These are phyloP conservation scores for Mariannaea elegans DNA, from an alignment of 2,329 filamentous ascomycete genomes.

Conservation along the genomic window DNA sequence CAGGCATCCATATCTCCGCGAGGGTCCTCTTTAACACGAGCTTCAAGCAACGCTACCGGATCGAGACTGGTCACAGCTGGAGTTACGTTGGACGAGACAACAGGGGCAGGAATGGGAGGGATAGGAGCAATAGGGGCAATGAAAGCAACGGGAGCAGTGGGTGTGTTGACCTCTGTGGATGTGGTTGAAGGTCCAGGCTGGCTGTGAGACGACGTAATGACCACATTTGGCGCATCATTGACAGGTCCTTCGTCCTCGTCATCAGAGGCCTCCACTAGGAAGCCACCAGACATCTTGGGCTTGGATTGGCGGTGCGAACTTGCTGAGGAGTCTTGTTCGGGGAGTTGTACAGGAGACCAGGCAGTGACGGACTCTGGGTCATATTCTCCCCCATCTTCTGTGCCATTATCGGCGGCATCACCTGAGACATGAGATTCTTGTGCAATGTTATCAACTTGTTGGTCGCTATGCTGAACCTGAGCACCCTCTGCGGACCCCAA, in stretches of 20 bases:
- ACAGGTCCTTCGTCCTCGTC: constrained; percentile 58
- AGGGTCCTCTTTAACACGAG: constrained; percentile 90
- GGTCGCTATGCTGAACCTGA: constrained; percentile 63
- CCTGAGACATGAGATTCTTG: constrained; percentile 57
- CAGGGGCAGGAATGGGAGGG: constrained; percentile 30
- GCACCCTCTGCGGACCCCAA: constrained; percentile 65
- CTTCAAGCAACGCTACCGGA: constrained; percentile 82
- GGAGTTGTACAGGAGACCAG: constrained; percentile 50
- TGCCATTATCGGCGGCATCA: constrained; percentile 58
- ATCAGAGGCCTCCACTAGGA: constrained; percentile 68
- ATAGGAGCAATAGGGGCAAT: constrained; percentile 14
- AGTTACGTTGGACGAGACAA: constrained; percentile 44
- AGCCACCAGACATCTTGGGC: constrained; percentile 68
- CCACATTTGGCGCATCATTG: constrained; percentile 27
- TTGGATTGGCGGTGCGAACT: constrained; percentile 53
- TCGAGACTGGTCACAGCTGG: constrained; percentile 63
- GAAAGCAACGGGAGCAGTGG: constrained; percentile 19
- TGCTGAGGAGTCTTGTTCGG: constrained; percentile 41
- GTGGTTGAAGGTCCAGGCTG: constrained; percentile 28
- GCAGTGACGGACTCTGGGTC: constrained; percentile 65
- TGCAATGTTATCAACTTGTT: constrained; percentile 62
- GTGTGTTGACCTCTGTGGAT: constrained; percentile 35
- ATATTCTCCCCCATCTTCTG: constrained; percentile 65
- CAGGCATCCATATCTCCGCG: constrained; percentile 93
- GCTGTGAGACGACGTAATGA: constrained; percentile 23